Base-by-base conservation (phyloP, 306 rosid genomes). In the Urtica urens region DNA sequence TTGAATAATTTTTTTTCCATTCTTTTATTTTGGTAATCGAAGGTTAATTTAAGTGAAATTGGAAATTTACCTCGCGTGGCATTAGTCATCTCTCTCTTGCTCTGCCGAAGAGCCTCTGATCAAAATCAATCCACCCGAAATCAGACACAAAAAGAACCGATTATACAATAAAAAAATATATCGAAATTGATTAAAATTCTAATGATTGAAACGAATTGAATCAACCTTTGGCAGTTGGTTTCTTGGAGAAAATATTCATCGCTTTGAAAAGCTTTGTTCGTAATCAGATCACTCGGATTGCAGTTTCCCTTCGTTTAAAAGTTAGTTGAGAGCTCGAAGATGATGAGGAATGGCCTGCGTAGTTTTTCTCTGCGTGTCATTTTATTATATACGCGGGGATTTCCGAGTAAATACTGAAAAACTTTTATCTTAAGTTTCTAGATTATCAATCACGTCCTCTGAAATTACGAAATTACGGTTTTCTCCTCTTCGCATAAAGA, bases 51-150 rank as follows among this genome's bases (percentile, higher is more conserved):
- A 42, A 22, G 28, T 35, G 27, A 58, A 26, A 38, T 24, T 7
- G 20, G 31, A 24, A 23, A 6, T 9, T 52, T 62, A 85, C 99
- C 99, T 79, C 96, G 72, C 21, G 94, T 71, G 48, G 99, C 95
- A 50, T 60, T 59, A 4, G 82, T 2, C 99, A 85, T 82, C 71
- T 92, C 94, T 25, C 94, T 78, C 74, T 81, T 92, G 65, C 96
- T 85, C 81, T 75, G 93, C 57, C 99, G 71, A 52, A 92, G 93
- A 61, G 94, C 87, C 82, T 92, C 99, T 92, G 96, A 63, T 26
- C 35, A 38, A 75, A 68, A 53, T 23, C 51, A 72, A 67, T 58
- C 8, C n/a, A 23, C 21, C 38, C 40, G 44, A 52, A 24, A 59
- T 11, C 15, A 13, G 39, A 30, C 23, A 3, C 51, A 40, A 47